Base-by-base conservation (phyloP, 768 basidiomycete species). In the Tulasnella sp. region DNA sequence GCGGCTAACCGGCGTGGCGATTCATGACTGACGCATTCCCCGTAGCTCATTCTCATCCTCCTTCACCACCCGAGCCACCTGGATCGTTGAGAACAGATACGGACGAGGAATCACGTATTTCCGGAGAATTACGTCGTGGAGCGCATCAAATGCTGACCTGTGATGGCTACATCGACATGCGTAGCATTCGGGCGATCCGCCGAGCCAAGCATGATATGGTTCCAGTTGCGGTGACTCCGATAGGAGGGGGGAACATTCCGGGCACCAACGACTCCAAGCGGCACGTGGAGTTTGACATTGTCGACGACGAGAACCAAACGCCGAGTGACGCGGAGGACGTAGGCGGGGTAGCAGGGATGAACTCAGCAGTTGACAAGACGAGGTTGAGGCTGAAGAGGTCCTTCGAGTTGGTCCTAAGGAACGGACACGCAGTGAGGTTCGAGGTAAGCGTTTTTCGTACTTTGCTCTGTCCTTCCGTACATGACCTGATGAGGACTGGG, bases 381-480 rank as follows among this genome's bases (percentile, higher is more conserved):
- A 85, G 85, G 48, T 81, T 92, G 80, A 89, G 88, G 80, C 89
- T 92, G 86, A 89, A 89, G 82, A 88, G 95, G 73, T 91, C 91
- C 3, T 97, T 98, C 82, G 94, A 96, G 84, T 86, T 97, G 54
- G 86, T 93, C 77, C 87, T 96, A 78, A 89, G 88, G 31, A 91
- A 90, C 16, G 95, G 95, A 3, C 88, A 88, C 42, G 89, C 93
- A 20, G 85, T 95, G 76, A 88, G 93, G 24, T 94, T 95, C 78
- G 96, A 98, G 90, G 96, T 96, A 82, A 81, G 89, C 82, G 12
- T 41, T 12, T 77, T 79, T 64, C 11, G 5, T 11, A 41, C 14
- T 16, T 28, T 40, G 28, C 41, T 22, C 58, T 31, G n/a, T n/a
- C n/a, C n/a, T n/a, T n/a, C 31, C 2, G 42, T 50, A 22, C 24